phyloP scores from a whole-genome alignment of 2,329 filamentous ascomycete species.

The Decorospora gaudefroyi region DNA sequence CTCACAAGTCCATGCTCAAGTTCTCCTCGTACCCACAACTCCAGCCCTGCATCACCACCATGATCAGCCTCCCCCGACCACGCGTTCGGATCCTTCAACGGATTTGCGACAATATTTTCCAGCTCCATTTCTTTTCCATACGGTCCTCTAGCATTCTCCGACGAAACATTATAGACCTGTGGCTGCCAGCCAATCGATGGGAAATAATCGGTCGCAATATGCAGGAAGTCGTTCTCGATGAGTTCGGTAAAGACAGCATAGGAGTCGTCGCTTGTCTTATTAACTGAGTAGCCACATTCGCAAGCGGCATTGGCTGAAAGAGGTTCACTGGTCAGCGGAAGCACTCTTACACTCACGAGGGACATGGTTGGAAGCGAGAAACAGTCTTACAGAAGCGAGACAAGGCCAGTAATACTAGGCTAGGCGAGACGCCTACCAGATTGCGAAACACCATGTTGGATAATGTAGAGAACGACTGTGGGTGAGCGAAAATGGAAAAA shows the following conservation, averaged over 20 bases:
- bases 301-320: constrained; percentile 57
- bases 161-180: constrained; percentile 69
- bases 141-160: constrained; percentile 61
- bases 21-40: constrained; percentile 48
- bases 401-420: constrained; percentile 37
- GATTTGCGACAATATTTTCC: constrained; percentile 62
- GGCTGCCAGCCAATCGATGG: constrained; percentile 61
- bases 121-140: constrained; percentile 67
- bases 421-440: constrained; percentile 32
- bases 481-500: constrained; percentile 15
- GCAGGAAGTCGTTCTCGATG: constrained; percentile 73
- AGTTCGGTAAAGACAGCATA: constrained; percentile 67
- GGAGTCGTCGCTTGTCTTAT: constrained; percentile 49
- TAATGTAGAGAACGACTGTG: constrained; percentile 30
- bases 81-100: constrained; percentile 49
- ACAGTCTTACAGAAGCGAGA: constrained; percentile 39
- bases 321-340: constrained; percentile 16
- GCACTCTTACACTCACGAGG: neutral
- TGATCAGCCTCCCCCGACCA: constrained; percentile 54
- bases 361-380: neutral
- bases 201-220: constrained; percentile 57
- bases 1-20: constrained; percentile 58
- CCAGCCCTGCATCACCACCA: constrained; percentile 49
- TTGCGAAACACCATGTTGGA: constrained; percentile 25
- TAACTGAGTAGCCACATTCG: constrained; percentile 72